Base-by-base conservation (phyloP, 768 basidiomycete genomes). In the Piloderma croceum region DNA sequence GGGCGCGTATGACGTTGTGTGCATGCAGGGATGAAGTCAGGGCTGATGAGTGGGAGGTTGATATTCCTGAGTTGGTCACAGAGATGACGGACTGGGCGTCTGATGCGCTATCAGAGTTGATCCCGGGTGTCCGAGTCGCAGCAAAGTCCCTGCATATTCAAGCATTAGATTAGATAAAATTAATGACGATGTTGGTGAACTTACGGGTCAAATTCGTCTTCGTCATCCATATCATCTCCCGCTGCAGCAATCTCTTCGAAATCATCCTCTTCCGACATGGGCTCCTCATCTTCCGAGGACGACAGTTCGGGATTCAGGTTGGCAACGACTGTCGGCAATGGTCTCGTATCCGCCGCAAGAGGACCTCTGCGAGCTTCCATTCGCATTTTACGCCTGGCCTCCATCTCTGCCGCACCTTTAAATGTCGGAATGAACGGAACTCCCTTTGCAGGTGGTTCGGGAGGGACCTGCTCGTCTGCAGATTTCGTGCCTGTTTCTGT, bases 391-490 rank as follows among this genome's bases (percentile, higher is more conserved):
- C 89, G 63, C 12, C 87, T 68, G 4, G 73, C 77, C 47, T 89
- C 89, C 87, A 90, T 90, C 57, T 91, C 86, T n/a, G 77, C 87
- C 0, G 83, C 82, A 6, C 84, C 81, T 48, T 79, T 84, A 64
- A 90, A 90, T 37, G 76, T 81, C 13, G 88, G 88, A 19, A 84
- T 68, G 50, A 88, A 89, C 39, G 72, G 77, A 5, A 72, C 62
- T 10, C 64, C 72, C 45, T 76, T 80, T 10, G 69, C 49, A 3
- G 71, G 73, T 15, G 69, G 75, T 10, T 52, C 51, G 0, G 49
- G 52, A 17, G 49, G 49, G 3, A 19, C 36, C 15, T 43, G 49
- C 20, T 48, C 46, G 32, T 53, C 48, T 22, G 41, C 40, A 9
- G 27, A 29, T 29, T 29, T 29, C 9, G 9, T 15, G 9, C 15